Conservation (phyloP, 2,329 filamentous ascomycete species). For the Penicillium sclerotigenum region DNA sequence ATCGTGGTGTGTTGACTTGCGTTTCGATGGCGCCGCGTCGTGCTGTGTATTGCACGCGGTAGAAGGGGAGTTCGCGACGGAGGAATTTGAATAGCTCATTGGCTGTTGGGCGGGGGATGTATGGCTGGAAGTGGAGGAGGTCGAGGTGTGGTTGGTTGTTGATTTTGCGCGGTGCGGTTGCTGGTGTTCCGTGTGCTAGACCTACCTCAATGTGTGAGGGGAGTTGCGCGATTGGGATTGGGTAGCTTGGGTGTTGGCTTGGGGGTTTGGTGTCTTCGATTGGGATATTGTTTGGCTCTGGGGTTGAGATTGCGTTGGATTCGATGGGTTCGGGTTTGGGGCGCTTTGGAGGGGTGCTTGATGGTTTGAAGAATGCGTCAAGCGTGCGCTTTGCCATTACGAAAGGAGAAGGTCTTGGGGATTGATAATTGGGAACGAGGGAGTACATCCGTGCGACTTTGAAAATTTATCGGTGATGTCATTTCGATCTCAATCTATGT, state of each 20-base stretch:
- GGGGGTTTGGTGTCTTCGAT: conserved; percentile 5
- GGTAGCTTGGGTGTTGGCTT: conserved; percentile 52
- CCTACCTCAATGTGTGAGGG: conserved; percentile 38
- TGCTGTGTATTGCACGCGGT: conserved; percentile 71
- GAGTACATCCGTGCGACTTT: background rate
- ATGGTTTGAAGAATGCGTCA: conserved; percentile 64
- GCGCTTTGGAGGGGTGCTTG: conserved; percentile 43
- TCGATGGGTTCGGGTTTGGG: conserved; percentile 27
- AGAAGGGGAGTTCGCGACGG: conserved; percentile 69
- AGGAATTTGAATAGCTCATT: conserved; percentile 67
- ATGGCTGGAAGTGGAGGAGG: conserved; percentile 72
- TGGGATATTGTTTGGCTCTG: background rate
- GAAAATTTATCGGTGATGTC: conserved; percentile 14
- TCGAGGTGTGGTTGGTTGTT: conserved; percentile 69
- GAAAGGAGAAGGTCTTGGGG: background rate
- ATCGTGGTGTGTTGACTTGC: conserved; percentile 61
- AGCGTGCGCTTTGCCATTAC: conserved; percentile 59
- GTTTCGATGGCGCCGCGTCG: conserved; percentile 62
- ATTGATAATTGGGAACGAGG: background rate
- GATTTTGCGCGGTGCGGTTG: conserved; percentile 54
- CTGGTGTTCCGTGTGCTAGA: conserved; percentile 42
- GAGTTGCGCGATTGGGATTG: conserved; percentile 51
- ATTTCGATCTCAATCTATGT: conserved; percentile 12
- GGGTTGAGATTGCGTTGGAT: background rate
- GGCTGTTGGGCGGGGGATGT: conserved; percentile 57